Evolutionary conservation across 2,329 filamentous ascomycete genomes (phyloP).

Genomic region (Magnaporthales sp.): DNA sequence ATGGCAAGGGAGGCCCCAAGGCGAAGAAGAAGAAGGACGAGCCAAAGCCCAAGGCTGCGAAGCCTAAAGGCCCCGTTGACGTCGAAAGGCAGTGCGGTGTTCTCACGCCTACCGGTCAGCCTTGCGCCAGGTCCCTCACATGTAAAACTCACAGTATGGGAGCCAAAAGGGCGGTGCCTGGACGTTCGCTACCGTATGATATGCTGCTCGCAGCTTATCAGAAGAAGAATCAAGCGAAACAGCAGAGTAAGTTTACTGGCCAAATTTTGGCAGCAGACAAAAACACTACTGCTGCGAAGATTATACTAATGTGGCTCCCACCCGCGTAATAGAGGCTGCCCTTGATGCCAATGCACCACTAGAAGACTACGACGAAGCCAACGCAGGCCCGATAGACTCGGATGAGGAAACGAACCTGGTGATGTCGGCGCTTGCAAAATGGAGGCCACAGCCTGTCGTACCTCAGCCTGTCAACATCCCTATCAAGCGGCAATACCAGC

Average conservation of each 20-base stretch:
- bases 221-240: constrained; percentile 98
- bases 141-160: constrained; percentile 97
- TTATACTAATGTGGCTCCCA: background rate
- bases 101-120: constrained; percentile 71
- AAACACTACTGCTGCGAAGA: background rate
- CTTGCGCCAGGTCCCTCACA: constrained; percentile 79
- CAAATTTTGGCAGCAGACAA: no score
- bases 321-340: constrained; percentile 61
- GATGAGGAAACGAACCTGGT: constrained; percentile 90
- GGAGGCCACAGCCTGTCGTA: constrained; percentile 70
- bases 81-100: constrained; percentile 93
- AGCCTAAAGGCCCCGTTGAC: constrained; percentile 87
- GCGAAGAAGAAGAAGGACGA: constrained; percentile 91
- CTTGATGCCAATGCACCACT: constrained; percentile 89
- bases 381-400: constrained; percentile 76
- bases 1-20: constrained; percentile 75
- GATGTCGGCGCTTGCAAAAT: constrained; percentile 70
- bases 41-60: constrained; percentile 71
- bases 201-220: constrained; percentile 83
- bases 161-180: constrained; percentile 80
- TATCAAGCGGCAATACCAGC: constrained; percentile 54
- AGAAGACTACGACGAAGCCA: constrained; percentile 76
- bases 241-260: constrained; percentile 62
- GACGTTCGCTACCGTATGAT: constrained; percentile 81
- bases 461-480: constrained; percentile 54